Evolutionary conservation across 2,329 filamentous ascomycete genomes (phyloP).

Genomic region (Ceratocystis colombiana): DNA sequence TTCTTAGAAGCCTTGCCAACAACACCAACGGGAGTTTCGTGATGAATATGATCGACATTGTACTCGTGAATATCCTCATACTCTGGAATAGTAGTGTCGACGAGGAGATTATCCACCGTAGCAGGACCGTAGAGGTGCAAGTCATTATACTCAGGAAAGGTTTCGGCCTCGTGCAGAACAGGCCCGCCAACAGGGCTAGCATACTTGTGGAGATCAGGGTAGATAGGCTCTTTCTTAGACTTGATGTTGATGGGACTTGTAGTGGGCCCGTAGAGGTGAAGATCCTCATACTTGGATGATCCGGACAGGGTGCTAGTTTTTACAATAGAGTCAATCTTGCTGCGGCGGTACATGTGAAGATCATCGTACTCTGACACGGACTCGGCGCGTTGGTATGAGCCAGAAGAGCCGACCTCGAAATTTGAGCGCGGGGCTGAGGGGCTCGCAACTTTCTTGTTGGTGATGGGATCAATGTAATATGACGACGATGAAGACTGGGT

Average conservation of each 20-base stretch:
- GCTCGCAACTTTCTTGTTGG: slow-evolving; percentile 3
- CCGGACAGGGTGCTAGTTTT: slow-evolving; percentile 25
- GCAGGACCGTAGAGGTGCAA: slow-evolving; percentile 34
- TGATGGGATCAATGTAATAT: slow-evolving; percentile 14
- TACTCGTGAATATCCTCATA: slow-evolving; percentile 38
- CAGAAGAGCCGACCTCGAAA: slow-evolving; percentile 29
- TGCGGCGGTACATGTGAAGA: slow-evolving; percentile 34
- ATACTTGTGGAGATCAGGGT: slow-evolving; percentile 35
- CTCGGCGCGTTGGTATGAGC: slow-evolving; percentile 28
- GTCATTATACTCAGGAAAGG: slow-evolving; percentile 35
- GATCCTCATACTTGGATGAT: slow-evolving; percentile 33
- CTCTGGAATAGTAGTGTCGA: slow-evolving; percentile 29
- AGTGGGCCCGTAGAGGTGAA: slow-evolving; percentile 32
- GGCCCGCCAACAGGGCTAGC: slow-evolving; percentile 31
- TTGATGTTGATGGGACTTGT: slow-evolving; percentile 30
- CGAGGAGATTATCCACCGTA: slow-evolving; percentile 34
- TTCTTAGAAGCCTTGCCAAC: slow-evolving; percentile 25
- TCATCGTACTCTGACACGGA: slow-evolving; percentile 31
- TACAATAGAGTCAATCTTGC: slow-evolving; percentile 29
- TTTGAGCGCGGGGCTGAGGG: slow-evolving; percentile 2
- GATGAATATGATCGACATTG: slow-evolving; percentile 30
- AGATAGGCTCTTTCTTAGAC: slow-evolving; percentile 32
- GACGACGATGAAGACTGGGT: slow-evolving; percentile 6
- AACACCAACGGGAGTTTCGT: slow-evolving; percentile 15
- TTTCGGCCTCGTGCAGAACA: slow-evolving; percentile 31